These are phyloP conservation scores for Pugionium cornutum DNA, from an alignment of 345 rosid species.

Conservation along the genomic window DNA sequence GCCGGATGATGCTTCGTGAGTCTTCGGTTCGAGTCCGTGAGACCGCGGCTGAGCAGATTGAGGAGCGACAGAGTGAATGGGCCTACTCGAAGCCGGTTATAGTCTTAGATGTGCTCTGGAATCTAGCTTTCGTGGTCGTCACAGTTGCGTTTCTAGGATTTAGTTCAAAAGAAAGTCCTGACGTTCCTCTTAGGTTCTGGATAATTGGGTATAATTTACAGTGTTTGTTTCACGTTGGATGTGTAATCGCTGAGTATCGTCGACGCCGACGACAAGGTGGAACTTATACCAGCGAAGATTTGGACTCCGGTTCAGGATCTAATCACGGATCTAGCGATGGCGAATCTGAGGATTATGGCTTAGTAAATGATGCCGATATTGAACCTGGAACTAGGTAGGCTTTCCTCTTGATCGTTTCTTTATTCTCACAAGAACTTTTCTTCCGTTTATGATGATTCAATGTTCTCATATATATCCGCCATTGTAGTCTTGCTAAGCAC, in stretches of 20 bases:
- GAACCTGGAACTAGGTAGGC: constrained; percentile 55
- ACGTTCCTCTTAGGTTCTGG: constrained; percentile 72
- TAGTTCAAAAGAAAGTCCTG: constrained; percentile 55
- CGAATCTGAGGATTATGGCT: constrained; percentile 27
- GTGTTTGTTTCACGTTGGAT: constrained; percentile 64
- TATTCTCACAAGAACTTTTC: neutral
- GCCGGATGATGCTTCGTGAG: constrained; percentile 71
- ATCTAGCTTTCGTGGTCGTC: constrained; percentile 52
- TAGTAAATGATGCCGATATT: constrained; percentile 34
- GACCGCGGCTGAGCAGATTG: constrained; percentile 84
- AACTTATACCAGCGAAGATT: neutral
- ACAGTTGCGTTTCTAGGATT: constrained; percentile 48
- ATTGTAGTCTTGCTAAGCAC: constrained; percentile 36
- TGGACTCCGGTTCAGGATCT: constrained; percentile 19
- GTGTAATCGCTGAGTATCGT: constrained; percentile 57
- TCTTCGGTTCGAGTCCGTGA: constrained; percentile 81
- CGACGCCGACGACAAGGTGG: constrained; percentile 30
- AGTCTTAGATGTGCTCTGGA: constrained; percentile 70
- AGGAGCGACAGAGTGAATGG: constrained; percentile 74
- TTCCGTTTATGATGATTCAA: constrained; percentile 13
- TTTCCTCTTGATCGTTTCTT: neutral
- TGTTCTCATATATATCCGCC: no score
- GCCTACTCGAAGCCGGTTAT: constrained; percentile 70
- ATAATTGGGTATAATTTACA: constrained; percentile 62
- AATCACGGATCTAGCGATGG: constrained; percentile 32